Evolutionary conservation across 2,329 filamentous ascomycete genomes (phyloP).

Genomic region (Colletotrichum noveboracense): DNA sequence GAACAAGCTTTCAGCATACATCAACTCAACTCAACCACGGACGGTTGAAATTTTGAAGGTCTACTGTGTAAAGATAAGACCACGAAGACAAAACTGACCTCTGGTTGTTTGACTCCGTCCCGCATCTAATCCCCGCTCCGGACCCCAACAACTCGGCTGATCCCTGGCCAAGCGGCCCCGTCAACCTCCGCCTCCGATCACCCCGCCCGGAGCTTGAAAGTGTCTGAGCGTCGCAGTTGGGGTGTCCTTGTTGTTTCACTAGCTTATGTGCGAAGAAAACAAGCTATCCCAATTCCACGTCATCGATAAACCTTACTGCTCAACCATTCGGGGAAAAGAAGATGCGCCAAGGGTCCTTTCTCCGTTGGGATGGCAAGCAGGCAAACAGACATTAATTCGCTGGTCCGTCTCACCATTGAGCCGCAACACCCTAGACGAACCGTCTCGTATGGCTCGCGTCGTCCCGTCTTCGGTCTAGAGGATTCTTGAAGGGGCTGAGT

Average conservation of each 20-base stretch:
- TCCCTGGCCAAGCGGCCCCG: background rate
- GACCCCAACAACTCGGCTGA: background rate
- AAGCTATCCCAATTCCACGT: background rate
- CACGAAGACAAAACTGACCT: background rate
- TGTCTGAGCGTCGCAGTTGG: background rate
- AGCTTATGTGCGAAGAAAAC: background rate
- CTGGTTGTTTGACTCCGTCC: background rate
- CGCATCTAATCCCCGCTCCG: background rate
- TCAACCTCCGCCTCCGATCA: background rate
- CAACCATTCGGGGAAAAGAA: background rate
- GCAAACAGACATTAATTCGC: background rate
- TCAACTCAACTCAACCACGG: background rate
- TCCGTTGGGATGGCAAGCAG: background rate
- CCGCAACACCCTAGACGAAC: background rate
- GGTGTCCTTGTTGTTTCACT: background rate
- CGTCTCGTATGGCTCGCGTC: background rate
- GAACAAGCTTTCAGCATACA: background rate
- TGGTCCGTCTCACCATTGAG: background rate
- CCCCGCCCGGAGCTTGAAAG: background rate
- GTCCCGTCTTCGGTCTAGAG: constrained; percentile 1
- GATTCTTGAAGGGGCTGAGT: background rate
- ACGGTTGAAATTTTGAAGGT: background rate
- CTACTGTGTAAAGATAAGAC: background rate
- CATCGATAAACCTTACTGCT: background rate
- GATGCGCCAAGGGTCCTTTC: background rate